A percentile compares a stretch with the other conserved stretches of the same genome.
Evolutionary conservation across 805 yeast genomes (phyloP).

Genomic region (Debaryomyces hansenii): DNA sequence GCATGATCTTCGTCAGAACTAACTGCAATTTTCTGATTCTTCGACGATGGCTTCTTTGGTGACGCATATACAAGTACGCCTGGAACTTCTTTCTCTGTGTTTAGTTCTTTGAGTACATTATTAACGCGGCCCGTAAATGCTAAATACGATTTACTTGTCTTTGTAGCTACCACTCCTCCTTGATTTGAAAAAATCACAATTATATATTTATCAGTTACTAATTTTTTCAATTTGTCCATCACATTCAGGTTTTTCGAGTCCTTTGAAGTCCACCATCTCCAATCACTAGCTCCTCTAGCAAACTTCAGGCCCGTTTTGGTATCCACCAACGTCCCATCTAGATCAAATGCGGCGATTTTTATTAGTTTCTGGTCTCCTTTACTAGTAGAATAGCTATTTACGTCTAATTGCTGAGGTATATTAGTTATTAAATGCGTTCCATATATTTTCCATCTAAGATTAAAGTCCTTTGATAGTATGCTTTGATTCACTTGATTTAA

Average conservation of each 20-base stretch:
- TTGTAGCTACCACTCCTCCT: slow-evolving; percentile 57
- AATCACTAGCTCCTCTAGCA: slow-evolving; percentile 62
- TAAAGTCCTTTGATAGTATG: slow-evolving; percentile 1
- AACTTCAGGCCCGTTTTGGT: slow-evolving; percentile 66
- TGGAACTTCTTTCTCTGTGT: slow-evolving; percentile 17
- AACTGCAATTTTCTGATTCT: slow-evolving; percentile 12
- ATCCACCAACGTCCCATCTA: slow-evolving; percentile 74
- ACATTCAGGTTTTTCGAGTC: slow-evolving; percentile 16
- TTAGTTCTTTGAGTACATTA: slow-evolving; percentile 30
- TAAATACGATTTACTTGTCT: slow-evolving; percentile 29
- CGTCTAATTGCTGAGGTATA: slow-evolving; percentile 25
- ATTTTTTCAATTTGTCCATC: slow-evolving; percentile 18
- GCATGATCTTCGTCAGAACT: slow-evolving; percentile 34
- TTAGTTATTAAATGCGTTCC: slow-evolving; percentile 47
- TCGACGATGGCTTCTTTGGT: slow-evolving; percentile 49
- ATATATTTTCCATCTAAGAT: slow-evolving; percentile 21
- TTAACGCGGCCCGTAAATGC: slow-evolving; percentile 45
- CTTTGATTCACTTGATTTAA: neutral
- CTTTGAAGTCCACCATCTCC: slow-evolving; percentile 52
- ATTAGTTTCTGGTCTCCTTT: slow-evolving; percentile 9
- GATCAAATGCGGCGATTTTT: slow-evolving; percentile 73
- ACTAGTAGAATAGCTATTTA: neutral
- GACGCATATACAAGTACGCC: slow-evolving; percentile 58
- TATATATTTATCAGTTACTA: slow-evolving; percentile 26
- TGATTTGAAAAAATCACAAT: slow-evolving; percentile 85